A percentile compares a stretch with the other conserved stretches of the same genome.
These are phyloP conservation scores for Pistacia atlantica DNA, from an alignment of 345 rosid genomes.

Conservation along the genomic window DNA sequence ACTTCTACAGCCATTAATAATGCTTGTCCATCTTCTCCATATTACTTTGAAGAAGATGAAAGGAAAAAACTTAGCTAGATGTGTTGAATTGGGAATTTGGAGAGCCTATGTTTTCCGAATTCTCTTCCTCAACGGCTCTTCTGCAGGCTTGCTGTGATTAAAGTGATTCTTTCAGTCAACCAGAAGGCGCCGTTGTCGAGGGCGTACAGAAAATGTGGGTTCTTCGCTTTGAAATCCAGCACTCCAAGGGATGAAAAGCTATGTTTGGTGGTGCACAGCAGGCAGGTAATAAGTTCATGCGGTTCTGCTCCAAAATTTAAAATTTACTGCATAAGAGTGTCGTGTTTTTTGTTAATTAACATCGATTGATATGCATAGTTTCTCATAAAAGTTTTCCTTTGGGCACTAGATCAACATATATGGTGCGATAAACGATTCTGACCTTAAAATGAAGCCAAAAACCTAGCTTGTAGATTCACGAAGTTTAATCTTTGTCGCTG, in stretches of 20 bases:
- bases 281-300: not conserved
- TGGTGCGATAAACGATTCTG: too few species aligned
- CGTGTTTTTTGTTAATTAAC: not conserved
- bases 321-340: not conserved
- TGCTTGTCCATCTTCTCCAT: not conserved
- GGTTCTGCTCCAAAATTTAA: not conserved
- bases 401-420: too few species aligned
- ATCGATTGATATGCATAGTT: too few species aligned
- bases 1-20: not conserved
- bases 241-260: not conserved
- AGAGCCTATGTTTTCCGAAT: slow-evolving; percentile 32
- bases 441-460: too few species aligned
- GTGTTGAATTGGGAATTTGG: not conserved
- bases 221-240: not conserved
- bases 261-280: not conserved
- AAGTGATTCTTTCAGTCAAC: not conserved
- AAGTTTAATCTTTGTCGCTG: too few species aligned
- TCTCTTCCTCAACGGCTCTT: slow-evolving; percentile 50
- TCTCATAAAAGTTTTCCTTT: not conserved
- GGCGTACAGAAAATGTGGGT: slow-evolving; percentile 22
- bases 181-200: slow-evolving; percentile 19
- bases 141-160: not conserved
- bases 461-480: too few species aligned
- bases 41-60: not conserved
- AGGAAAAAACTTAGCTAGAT: not conserved